Evolutionary conservation across 768 basidiomycete genomes (phyloP).

Genomic region (Mycena galopus): DNA sequence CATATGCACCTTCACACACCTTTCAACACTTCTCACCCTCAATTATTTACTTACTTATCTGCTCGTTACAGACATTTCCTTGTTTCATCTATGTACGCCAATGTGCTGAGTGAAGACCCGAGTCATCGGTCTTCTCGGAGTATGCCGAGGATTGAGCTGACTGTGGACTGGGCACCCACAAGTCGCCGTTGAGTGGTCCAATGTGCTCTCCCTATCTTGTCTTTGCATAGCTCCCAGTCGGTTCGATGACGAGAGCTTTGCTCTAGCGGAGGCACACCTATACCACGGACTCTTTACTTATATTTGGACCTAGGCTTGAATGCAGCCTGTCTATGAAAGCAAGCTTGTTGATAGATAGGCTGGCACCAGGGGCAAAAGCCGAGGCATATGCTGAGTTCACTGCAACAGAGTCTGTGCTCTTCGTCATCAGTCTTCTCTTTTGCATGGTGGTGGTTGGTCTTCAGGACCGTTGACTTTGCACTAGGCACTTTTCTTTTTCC

Average conservation of each 20-base stretch:
- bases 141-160: conserved; percentile 6
- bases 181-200: conserved; percentile 5
- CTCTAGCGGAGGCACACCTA: background rate
- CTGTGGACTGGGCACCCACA: conserved; percentile 2
- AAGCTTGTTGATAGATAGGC: no score
- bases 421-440: background rate
- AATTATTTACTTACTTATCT: background rate
- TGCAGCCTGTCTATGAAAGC: no score
- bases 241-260: background rate
- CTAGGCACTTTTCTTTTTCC: no score
- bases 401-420: no score
- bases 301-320: no score
- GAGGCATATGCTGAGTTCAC: no score
- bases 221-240: background rate
- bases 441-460: background rate
- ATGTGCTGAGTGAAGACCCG: background rate
- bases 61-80: background rate
- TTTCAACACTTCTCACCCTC: background rate
- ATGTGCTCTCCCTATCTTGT: conserved; percentile 1
- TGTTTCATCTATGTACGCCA: background rate
- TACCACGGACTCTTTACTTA: conserved; percentile 3
- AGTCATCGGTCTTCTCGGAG: conserved; percentile 11
- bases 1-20: no score
- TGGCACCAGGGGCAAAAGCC: no score
- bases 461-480: no score